Conservation (phyloP, 306 rosid genomes). For the Vachellia collinsii region DNA sequence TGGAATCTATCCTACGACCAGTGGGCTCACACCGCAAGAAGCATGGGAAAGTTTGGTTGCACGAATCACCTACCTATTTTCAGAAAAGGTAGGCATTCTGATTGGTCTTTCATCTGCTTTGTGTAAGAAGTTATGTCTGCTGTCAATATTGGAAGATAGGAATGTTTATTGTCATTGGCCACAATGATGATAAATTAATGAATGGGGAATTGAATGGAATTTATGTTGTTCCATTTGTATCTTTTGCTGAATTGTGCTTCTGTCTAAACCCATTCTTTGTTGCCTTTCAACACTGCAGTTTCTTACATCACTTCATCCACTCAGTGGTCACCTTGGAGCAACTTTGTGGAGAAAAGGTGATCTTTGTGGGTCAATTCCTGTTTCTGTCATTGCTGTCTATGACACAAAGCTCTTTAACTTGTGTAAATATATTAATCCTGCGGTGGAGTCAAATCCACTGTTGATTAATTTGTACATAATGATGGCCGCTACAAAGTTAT, state of each 20-base stretch:
- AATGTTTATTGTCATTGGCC: slow-evolving; percentile 9
- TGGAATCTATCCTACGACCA: slow-evolving; percentile 48
- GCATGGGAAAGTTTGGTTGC: slow-evolving; percentile 60
- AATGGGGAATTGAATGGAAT: background rate
- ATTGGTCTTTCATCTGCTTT: slow-evolving; percentile 8
- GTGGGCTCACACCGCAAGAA: slow-evolving; percentile 59
- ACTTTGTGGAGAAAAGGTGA: slow-evolving; percentile 70
- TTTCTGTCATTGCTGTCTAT: slow-evolving; percentile 61
- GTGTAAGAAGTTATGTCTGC: slow-evolving; percentile 5
- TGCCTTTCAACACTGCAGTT: slow-evolving; percentile 60
- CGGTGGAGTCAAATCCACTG: slow-evolving; percentile 77
- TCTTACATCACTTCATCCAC: slow-evolving; percentile 71
- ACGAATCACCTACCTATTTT: slow-evolving; percentile 60
- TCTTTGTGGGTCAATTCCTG: slow-evolving; percentile 62
- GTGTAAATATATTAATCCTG: slow-evolving; percentile 71
- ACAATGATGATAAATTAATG: slow-evolving; percentile 22
- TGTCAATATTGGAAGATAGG: slow-evolving; percentile 25
- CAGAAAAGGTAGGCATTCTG: slow-evolving; percentile 70
- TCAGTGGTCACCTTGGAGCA: slow-evolving; percentile 85
- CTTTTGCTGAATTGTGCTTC: slow-evolving; percentile 18
- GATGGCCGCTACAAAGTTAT: slow-evolving; percentile 59
- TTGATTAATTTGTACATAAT: slow-evolving; percentile 55
- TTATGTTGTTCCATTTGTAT: slow-evolving; percentile 3
- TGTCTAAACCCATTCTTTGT: slow-evolving; percentile 31
- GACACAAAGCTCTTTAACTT: slow-evolving; percentile 63